A percentile compares a stretch with the other conserved stretches of the same genome.
Evolutionary conservation across 2,329 filamentous ascomycete species (phyloP).

Genomic region (Pestalotiopsis sp.): DNA sequence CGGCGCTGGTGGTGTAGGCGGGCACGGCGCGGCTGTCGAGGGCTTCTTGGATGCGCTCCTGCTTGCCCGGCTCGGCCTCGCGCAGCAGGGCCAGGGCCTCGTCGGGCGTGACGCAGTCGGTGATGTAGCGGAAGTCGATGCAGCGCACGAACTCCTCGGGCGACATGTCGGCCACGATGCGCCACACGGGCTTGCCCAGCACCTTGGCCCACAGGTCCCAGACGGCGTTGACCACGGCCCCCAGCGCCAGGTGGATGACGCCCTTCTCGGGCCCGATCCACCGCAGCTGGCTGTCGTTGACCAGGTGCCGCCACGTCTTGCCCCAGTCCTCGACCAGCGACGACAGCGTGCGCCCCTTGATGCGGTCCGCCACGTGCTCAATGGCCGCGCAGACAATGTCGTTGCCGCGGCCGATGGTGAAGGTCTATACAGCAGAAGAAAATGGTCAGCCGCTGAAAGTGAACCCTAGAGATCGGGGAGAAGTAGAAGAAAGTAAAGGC

Average conservation of each 20-base stretch:
- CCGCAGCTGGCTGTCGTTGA: slow-evolving; percentile 85
- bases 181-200: slow-evolving; percentile 86
- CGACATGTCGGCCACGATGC: slow-evolving; percentile 85
- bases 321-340: slow-evolving; percentile 82
- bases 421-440: slow-evolving; percentile 52
- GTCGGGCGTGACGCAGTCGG: slow-evolving; percentile 85
- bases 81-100: slow-evolving; percentile 76
- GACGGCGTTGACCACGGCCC: slow-evolving; percentile 85
- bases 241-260: slow-evolving; percentile 89
- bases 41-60: slow-evolving; percentile 72
- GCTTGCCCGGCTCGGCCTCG: slow-evolving; percentile 68
- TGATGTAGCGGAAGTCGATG: slow-evolving; percentile 95
- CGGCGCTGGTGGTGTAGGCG: slow-evolving; percentile 87
- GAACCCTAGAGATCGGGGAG: too few species aligned
- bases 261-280: slow-evolving; percentile 96
- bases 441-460: background rate
- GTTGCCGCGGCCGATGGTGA: slow-evolving; percentile 88
- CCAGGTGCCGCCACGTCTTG: slow-evolving; percentile 88
- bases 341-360: slow-evolving; percentile 75
- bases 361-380: slow-evolving; percentile 73
- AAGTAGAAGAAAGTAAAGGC: background rate
- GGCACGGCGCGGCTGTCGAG: slow-evolving; percentile 76
- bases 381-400: slow-evolving; percentile 90
- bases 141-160: slow-evolving; percentile 85
- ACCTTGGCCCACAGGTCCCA: slow-evolving; percentile 97